Conservation (phyloP, 768 basidiomycete species). For the Asterophora lycoperdoides region DNA sequence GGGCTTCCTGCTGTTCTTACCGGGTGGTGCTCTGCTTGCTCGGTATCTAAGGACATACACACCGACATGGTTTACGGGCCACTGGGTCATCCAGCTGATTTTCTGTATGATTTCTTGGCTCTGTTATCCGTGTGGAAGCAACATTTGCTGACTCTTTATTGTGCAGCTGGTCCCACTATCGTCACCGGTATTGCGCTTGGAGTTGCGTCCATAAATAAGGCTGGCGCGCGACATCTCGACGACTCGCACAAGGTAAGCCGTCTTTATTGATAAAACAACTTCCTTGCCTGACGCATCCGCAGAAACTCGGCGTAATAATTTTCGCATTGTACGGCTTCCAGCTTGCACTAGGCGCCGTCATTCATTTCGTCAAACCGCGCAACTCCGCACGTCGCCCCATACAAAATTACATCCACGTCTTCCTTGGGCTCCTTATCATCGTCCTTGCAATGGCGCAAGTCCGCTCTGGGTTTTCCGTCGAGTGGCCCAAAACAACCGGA, state of each 20-base stretch:
- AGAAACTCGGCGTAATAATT: conserved; percentile 49
- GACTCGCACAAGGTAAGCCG: conserved; percentile 45
- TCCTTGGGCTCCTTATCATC: conserved; percentile 48
- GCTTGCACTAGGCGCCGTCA: conserved; percentile 43
- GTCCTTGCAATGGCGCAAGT: conserved; percentile 49
- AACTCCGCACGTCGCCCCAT: conserved; percentile 34
- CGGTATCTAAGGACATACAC: conserved; percentile 48
- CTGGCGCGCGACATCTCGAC: conserved; percentile 34
- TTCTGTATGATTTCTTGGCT: conserved; percentile 31
- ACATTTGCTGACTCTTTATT: conserved; percentile 5
- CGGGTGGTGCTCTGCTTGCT: conserved; percentile 50
- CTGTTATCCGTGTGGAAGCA: conserved; percentile 7
- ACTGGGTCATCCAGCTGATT: conserved; percentile 46
- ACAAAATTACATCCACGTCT: conserved; percentile 57
- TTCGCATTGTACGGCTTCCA: conserved; percentile 49
- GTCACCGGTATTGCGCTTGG: conserved; percentile 43
- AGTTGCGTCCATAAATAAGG: conserved; percentile 32
- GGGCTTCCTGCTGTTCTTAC: conserved; percentile 51
- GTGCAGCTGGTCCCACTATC: conserved; percentile 40
- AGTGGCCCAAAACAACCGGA: conserved; percentile 48
- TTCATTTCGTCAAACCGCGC: conserved; percentile 50
- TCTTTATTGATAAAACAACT: background rate
- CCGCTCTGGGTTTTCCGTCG: conserved; percentile 38
- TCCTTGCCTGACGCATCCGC: conserved; percentile 5
- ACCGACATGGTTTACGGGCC: conserved; percentile 48